A percentile compares a stretch with the other conserved stretches of the same genome.
phyloP scores from a whole-genome alignment of 352 stramenopile genomes.

The Blastocystis sp. region DNA sequence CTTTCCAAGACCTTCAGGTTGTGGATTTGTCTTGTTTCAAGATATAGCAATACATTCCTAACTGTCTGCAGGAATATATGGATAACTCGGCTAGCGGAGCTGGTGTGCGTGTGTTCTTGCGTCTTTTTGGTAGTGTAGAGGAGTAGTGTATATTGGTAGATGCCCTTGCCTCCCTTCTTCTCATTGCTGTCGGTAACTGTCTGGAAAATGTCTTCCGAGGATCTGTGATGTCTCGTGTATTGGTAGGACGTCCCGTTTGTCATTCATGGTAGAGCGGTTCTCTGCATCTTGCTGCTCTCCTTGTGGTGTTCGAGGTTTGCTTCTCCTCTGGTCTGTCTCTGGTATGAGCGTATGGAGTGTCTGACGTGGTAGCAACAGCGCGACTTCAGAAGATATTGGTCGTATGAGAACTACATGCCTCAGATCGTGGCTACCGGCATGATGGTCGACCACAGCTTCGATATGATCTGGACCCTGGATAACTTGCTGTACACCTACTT shows the following conservation, averaged over 20 bases:
- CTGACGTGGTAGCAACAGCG: not conserved
- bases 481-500: slow-evolving; percentile 37
- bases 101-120: not conserved
- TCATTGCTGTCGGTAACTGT: slow-evolving; percentile 49
- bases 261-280: not conserved
- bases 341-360: not conserved
- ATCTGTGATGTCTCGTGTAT: slow-evolving; percentile 32
- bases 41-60: not conserved
- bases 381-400: slow-evolving; percentile 19
- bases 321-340: slow-evolving; percentile 22
- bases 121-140: not conserved
- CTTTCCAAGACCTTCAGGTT: not conserved
- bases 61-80: not conserved
- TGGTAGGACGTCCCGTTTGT: not conserved
- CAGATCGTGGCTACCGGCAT: not conserved
- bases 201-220: slow-evolving; percentile 54
- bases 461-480: slow-evolving; percentile 54
- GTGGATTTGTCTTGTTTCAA: not conserved
- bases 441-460: slow-evolving; percentile 27
- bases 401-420: not conserved
- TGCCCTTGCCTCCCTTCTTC: slow-evolving; percentile 10
- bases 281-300: slow-evolving; percentile 2
- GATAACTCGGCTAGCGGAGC: not conserved
- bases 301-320: slow-evolving; percentile 42
- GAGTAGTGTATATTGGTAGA: not conserved